These are phyloP conservation scores for Blastobotrys attinorum DNA, from an alignment of 805 yeast species.

Conservation along the genomic window DNA sequence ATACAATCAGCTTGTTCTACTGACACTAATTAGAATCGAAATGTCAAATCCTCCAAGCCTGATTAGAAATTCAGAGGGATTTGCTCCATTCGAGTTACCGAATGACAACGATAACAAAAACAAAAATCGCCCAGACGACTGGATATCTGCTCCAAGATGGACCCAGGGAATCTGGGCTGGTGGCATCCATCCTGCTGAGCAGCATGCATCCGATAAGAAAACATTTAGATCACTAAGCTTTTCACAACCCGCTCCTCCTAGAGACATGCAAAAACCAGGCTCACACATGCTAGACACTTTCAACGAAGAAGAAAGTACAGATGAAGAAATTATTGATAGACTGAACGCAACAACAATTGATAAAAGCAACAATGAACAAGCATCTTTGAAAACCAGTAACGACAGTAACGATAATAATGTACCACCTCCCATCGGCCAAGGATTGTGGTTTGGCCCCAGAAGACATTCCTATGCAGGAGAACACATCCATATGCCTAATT, in stretches of 20 bases:
- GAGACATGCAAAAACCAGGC: slow-evolving; percentile 8
- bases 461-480: slow-evolving; percentile 21
- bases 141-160: neutral
- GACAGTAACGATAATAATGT: slow-evolving; percentile 2
- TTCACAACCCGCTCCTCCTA: slow-evolving; percentile 7
- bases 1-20: too few relatives aligned
- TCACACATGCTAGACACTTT: slow-evolving; percentile 14
- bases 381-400: slow-evolving; percentile 5
- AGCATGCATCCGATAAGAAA: slow-evolving; percentile 4
- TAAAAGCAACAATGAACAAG: neutral
- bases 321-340: slow-evolving; percentile 1
- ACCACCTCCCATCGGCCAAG: neutral
- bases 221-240: slow-evolving; percentile 11
- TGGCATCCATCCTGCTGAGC: neutral
- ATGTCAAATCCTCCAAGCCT: neutral
- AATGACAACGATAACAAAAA: neutral
- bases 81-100: neutral
- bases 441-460: slow-evolving; percentile 12
- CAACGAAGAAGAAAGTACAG: slow-evolving; percentile 9
- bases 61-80: neutral
- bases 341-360: slow-evolving; percentile 1
- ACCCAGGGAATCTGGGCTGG: neutral
- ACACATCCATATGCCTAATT: neutral
- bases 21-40: too few relatives aligned
- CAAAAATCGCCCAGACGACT: neutral